Conservation (phyloP, 257 asterid genomes). For the Nicotiana undulata region DNA sequence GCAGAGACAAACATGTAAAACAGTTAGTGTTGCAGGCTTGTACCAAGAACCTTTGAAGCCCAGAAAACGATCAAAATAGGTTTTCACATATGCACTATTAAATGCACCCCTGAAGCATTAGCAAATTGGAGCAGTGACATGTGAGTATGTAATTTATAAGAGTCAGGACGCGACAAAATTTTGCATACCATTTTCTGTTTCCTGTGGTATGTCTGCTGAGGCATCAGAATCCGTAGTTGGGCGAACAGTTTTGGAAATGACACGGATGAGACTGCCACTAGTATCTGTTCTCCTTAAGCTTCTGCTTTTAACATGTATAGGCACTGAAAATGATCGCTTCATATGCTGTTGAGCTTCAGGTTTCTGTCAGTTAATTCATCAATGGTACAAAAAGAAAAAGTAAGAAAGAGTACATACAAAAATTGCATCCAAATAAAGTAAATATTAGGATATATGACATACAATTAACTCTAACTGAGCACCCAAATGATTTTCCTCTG, state of each 20-base stretch:
- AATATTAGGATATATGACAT: conserved; percentile 21
- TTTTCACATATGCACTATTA: not conserved
- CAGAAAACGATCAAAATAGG: not conserved
- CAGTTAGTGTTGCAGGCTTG: not conserved
- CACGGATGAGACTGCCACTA: conserved; percentile 73
- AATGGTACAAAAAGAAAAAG: conserved; percentile 11
- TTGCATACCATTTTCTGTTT: conserved; percentile 44
- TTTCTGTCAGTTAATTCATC: conserved; percentile 36
- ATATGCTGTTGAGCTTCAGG: conserved; percentile 45
- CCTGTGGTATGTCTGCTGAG: conserved; percentile 40
- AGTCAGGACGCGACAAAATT: conserved; percentile 4
- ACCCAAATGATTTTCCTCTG: conserved; percentile 35
- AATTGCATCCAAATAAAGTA: not conserved
- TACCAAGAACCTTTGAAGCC: not conserved
- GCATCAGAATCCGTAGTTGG: conserved; percentile 37
- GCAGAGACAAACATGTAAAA: not conserved
- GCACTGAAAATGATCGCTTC: conserved; percentile 85
- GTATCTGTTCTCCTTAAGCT: conserved; percentile 73
- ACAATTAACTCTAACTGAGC: conserved; percentile 37
- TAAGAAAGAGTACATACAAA: not conserved
- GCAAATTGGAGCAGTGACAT: not conserved
- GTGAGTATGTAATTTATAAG: not conserved
- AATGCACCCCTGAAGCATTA: not conserved
- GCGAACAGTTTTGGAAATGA: conserved; percentile 52
- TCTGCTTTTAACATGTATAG: conserved; percentile 59